Evolutionary conservation across 306 rosid genomes (phyloP), one percentile per base, ranked within the genome.

Genomic region (Dalbergia cultrata): DNA sequence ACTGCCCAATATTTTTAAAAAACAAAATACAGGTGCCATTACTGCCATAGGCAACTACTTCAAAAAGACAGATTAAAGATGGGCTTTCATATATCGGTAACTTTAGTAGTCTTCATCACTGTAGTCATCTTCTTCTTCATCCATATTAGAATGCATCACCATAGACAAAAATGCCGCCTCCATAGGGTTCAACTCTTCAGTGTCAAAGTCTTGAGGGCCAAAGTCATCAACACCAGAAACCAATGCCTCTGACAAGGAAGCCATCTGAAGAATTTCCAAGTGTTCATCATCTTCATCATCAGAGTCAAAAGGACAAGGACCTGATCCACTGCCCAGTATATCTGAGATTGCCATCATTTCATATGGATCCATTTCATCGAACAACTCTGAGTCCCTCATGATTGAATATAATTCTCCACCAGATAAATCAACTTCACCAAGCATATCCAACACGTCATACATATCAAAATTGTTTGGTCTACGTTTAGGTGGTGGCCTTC

Each of bases 101-200:
- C 60, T 33, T 80, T 83, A 82, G 41, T 58, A 77, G 12, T 59
- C 70, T 7, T 79, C 76, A 5, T 79, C 87, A 52, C 61, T 60
- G 73, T 64, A 22, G 17, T 77, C 69, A 4, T 76, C 74, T 0
- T 53, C 77, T 0, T 68, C 84, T 10, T 76, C 87, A 4, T 72
- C 82, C n/a, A 83, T 61, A 57, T 73, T 35, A 61, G 89, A 80
- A 60, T 72, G 81, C 87, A 86, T 77, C 78, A 80, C 60, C 85
- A 86, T 72, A 17, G 87, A 77, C 6, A 86, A 21, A 2, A 83
- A 77, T 19, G 87, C 80, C 1, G 83, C 87, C 26, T 74, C 74
- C 86, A 81, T 68, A 57, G 84, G 84, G 41, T 56, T 57, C 54
- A 57, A 73, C 6, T 44, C 84, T 14, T 69, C 90, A 61, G 58